Evolutionary conservation across 1,139 yeast genomes (phyloP).

Genomic region (Diutina ranongensis): DNA sequence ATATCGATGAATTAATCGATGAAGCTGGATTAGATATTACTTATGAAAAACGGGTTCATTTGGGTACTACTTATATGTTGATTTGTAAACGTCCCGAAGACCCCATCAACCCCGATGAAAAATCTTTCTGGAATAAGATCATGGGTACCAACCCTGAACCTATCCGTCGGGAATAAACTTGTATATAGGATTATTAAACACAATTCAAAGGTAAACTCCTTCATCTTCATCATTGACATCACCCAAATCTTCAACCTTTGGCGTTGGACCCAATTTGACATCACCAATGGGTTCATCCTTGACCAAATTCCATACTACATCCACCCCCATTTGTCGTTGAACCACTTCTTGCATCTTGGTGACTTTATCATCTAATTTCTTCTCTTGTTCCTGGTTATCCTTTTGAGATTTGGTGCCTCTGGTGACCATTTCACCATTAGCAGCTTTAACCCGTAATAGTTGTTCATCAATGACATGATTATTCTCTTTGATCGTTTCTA

Average conservation of each 20-base stretch:
- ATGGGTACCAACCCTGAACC: background rate
- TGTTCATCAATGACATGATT: constrained; percentile 20
- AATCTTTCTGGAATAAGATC: constrained; percentile 29
- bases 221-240: background rate
- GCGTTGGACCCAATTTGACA: background rate
- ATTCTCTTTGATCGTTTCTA: constrained; percentile 25
- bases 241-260: background rate
- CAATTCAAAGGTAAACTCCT: constrained; percentile 5
- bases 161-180: background rate
- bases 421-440: constrained; percentile 17
- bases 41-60: constrained; percentile 66
- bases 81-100: constrained; percentile 67
- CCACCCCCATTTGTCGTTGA: constrained; percentile 1
- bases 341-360: background rate
- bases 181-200: no score
- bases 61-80: constrained; percentile 90
- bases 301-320: constrained; percentile 2
- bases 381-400: background rate
- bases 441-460: constrained; percentile 13
- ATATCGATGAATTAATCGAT: constrained; percentile 76
- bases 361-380: background rate
- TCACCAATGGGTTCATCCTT: background rate
- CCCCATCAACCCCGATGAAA: constrained; percentile 30
- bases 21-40: constrained; percentile 78
- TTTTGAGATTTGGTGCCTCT: constrained; percentile 16